phyloP scores from a whole-genome alignment of 1,284 basidiomycete species.

The Tremellales sp. region DNA sequence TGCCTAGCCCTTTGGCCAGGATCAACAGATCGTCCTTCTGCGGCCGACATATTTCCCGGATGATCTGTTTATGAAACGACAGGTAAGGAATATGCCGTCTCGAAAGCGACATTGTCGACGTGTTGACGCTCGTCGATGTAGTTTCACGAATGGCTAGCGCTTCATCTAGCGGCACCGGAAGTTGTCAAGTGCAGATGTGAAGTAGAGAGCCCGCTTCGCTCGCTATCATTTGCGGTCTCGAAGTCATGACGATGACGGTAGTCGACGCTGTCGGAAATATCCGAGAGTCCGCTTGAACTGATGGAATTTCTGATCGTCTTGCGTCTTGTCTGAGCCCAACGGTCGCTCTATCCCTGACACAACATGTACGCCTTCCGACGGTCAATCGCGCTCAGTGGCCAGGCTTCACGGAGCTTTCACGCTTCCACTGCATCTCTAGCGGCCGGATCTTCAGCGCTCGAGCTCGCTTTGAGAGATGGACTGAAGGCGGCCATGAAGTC shows the following conservation, averaged over 20 bases:
- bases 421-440: slow-evolving; percentile 11
- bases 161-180: too few species aligned
- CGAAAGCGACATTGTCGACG: slow-evolving; percentile 15
- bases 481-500: slow-evolving; percentile 47
- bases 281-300: too few species aligned
- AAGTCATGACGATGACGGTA: too few species aligned
- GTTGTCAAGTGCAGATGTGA: too few species aligned
- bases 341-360: not conserved
- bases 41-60: slow-evolving; percentile 54
- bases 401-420: too few species aligned
- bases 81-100: slow-evolving; percentile 48
- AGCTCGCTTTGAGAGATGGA: slow-evolving; percentile 32
- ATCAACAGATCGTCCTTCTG: slow-evolving; percentile 75
- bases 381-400: too few species aligned
- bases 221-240: too few species aligned
- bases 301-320: too few species aligned
- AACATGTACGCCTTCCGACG: slow-evolving; percentile 20
- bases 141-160: too few species aligned
- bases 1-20: slow-evolving; percentile 78
- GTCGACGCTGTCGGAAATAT: not conserved
- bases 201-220: too few species aligned
- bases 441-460: slow-evolving; percentile 15
- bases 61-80: slow-evolving; percentile 49
- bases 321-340: too few species aligned
- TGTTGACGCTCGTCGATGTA: too few species aligned